Conservation (phyloP, 2,329 filamentous ascomycete genomes). For the Colletotrichum tamarilloi region DNA sequence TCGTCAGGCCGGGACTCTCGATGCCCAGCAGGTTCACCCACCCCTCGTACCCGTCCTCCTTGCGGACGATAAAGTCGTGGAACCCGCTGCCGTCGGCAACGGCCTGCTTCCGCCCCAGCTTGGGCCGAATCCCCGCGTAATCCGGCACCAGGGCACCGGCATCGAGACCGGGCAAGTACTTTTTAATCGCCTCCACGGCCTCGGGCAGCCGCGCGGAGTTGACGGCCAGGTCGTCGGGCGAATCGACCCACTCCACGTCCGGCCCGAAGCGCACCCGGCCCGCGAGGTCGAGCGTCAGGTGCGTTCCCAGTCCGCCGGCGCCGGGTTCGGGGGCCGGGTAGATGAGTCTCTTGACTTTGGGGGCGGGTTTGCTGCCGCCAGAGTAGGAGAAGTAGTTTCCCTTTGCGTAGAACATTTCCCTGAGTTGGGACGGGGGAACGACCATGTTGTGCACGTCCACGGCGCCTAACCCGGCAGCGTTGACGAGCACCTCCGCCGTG, state of each 20-base stretch:
- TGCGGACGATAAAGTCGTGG: conserved; percentile 83
- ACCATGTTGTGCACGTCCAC: conserved; percentile 86
- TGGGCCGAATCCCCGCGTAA: conserved; percentile 93
- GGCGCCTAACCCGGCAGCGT: conserved; percentile 85
- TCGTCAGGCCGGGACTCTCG: conserved; percentile 92
- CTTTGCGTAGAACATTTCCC: conserved; percentile 84
- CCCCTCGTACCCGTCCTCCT: conserved; percentile 81
- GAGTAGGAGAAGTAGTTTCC: conserved; percentile 94
- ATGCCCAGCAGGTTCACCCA: conserved; percentile 94
- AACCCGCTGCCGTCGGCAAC: conserved; percentile 76
- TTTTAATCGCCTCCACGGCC: conserved; percentile 79
- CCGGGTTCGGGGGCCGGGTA: conserved; percentile 90
- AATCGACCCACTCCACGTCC: conserved; percentile 91
- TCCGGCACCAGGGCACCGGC: conserved; percentile 75
- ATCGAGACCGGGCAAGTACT: conserved; percentile 83
- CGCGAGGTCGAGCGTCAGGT: conserved; percentile 89
- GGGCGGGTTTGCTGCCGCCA: conserved; percentile 57
- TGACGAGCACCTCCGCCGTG: conserved; percentile 82
- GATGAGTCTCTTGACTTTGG: conserved; percentile 77
- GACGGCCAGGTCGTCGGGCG: conserved; percentile 75
- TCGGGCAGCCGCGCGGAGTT: conserved; percentile 70
- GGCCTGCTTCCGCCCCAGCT: conserved; percentile 72
- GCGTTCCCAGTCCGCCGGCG: conserved; percentile 87
- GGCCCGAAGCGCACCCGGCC: conserved; percentile 92
- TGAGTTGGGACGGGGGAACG: conserved; percentile 66